Percentiles rank a stretch among this genome's conserved stretches.
These are phyloP conservation scores for Tricholoma bakamatsutake DNA, from an alignment of 768 basidiomycete species.

Conservation along the genomic window DNA sequence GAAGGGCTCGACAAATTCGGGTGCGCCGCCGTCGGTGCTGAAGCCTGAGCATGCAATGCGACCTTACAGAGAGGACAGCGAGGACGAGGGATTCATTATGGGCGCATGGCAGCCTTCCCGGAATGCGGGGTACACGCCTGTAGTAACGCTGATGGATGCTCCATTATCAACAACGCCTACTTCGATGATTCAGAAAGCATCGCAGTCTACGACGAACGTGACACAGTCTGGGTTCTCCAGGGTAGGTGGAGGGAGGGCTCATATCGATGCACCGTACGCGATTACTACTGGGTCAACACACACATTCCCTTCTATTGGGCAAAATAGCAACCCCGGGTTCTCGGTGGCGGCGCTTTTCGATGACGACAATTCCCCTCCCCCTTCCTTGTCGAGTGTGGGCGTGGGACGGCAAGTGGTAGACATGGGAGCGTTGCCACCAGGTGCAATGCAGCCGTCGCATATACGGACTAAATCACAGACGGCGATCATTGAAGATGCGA, in stretches of 20 bases:
- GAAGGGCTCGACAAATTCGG: constrained; percentile 49
- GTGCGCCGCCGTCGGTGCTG: constrained; percentile 64
- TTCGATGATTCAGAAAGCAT: constrained; percentile 11
- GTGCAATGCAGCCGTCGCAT: constrained; percentile 63
- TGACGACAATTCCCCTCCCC: constrained; percentile 42
- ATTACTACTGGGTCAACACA: constrained; percentile 59
- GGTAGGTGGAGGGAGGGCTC: constrained; percentile 82
- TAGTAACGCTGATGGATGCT: constrained; percentile 29
- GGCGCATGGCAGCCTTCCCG: constrained; percentile 86
- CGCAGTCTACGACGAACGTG: constrained; percentile 15
- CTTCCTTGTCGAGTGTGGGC: constrained; percentile 46
- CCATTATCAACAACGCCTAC: constrained; percentile 12
- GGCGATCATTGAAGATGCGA: constrained; percentile 71
- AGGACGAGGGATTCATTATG: constrained; percentile 89
- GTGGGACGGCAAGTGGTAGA: constrained; percentile 26
- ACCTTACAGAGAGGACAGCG: constrained; percentile 74
- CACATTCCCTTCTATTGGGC: constrained; percentile 62
- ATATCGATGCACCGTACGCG: constrained; percentile 82
- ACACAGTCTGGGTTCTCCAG: constrained; percentile 69
- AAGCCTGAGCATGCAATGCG: constrained; percentile 74
- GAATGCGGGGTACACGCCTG: constrained; percentile 41
- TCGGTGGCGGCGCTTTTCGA: constrained; percentile 17
- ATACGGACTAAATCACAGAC: constrained; percentile 77
- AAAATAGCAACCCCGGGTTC: constrained; percentile 24
- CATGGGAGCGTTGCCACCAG: constrained; percentile 39